These are phyloP conservation scores for Eimeria tenella DNA, from an alignment of 169 alveolate genomes.

Conservation along the genomic window DNA sequence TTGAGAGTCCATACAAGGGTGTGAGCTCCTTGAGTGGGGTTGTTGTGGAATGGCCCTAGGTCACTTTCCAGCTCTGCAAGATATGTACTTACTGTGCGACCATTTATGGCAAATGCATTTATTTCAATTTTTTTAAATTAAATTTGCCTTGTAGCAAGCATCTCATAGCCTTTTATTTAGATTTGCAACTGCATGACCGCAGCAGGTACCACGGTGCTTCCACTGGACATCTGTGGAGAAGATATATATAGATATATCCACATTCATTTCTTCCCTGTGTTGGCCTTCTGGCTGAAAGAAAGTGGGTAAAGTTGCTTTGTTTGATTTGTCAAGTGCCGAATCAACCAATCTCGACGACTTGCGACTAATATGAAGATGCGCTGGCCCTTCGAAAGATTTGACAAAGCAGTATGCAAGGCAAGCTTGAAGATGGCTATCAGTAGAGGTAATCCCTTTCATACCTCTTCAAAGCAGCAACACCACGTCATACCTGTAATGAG, in stretches of 20 bases:
- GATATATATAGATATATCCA: not conserved
- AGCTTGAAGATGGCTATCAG: slow-evolving; percentile 74
- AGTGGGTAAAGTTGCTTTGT: not conserved
- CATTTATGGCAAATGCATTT: not conserved
- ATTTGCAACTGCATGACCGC: not conserved
- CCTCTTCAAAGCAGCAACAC: not conserved
- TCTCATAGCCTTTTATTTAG: not conserved
- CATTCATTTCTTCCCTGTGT: not conserved
- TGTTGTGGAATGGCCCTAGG: slow-evolving; percentile 5
- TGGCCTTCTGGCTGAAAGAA: not conserved
- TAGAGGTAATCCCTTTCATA: slow-evolving; percentile 34
- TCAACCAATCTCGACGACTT: not conserved
- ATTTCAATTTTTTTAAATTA: not conserved
- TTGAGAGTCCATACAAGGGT: not conserved
- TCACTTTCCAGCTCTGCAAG: not conserved
- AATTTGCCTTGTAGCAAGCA: not conserved
- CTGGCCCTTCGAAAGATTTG: slow-evolving; percentile 72
- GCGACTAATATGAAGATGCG: slow-evolving; percentile 26
- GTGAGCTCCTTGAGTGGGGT: slow-evolving; percentile 13
- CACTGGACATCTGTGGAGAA: not conserved
- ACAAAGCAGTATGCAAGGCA: slow-evolving; percentile 72
- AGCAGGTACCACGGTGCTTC: not conserved
- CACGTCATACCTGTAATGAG: not conserved
- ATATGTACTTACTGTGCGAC: not conserved
- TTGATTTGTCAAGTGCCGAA: no score